Evolutionary conservation across 441 rosid species (phyloP).

Genomic region (Eruca vesicaria): DNA sequence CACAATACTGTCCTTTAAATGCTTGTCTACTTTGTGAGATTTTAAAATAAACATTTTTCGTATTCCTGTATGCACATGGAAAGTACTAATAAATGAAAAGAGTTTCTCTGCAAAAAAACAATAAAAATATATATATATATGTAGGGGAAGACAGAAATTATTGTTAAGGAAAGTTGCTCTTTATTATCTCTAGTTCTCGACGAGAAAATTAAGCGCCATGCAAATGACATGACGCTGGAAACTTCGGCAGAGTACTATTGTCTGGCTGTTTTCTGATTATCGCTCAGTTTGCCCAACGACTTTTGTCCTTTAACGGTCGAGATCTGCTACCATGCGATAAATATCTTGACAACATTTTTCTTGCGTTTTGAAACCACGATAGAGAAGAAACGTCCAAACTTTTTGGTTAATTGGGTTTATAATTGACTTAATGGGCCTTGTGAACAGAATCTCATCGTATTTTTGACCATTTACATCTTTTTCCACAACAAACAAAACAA

Average conservation of each 20-base stretch:
- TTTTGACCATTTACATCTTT: slow-evolving; percentile 15
- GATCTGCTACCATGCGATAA: not conserved
- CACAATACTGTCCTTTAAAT: too few relatives aligned
- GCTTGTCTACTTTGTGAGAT: too few relatives aligned
- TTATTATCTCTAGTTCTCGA: not conserved
- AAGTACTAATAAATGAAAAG: not conserved
- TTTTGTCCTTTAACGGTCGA: not conserved
- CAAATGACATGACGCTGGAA: slow-evolving; percentile 7
- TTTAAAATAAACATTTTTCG: too few relatives aligned
- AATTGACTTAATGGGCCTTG: slow-evolving; percentile 10
- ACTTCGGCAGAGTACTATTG: slow-evolving; percentile 1
- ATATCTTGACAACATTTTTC: not conserved
- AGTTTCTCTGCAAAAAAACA: not conserved
- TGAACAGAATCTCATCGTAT: not conserved
- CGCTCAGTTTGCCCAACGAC: not conserved
- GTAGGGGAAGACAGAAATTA: not conserved
- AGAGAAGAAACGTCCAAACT: not conserved
- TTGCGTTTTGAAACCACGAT: not conserved
- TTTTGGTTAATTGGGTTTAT: slow-evolving; percentile 2
- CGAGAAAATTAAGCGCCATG: slow-evolving; percentile 5
- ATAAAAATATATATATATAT: not conserved
- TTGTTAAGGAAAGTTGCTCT: not conserved
- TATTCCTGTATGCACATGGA: not conserved
- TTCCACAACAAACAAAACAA: not conserved
- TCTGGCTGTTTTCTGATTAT: not conserved